A percentile compares a stretch with the other conserved stretches of the same genome.
phyloP scores from a whole-genome alignment of 2,329 filamentous ascomycete genomes.

The Epichloe scottii region DNA sequence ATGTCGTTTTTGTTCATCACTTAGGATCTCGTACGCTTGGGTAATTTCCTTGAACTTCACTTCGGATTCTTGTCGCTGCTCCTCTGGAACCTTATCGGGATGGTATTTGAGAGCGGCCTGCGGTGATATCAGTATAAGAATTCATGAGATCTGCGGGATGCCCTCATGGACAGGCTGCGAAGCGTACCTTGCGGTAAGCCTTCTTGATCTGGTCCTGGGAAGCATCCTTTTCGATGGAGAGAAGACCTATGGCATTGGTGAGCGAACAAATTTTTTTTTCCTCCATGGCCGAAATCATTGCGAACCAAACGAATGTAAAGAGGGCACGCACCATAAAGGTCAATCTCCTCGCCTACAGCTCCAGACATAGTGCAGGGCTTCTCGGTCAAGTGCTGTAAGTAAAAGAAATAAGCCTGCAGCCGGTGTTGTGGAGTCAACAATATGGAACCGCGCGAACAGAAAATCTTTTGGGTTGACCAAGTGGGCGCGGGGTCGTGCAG shows the following conservation, averaged over 20 bases:
- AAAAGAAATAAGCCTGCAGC: not conserved
- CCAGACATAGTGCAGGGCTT: slow-evolving; percentile 11
- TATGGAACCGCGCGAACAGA: not conserved
- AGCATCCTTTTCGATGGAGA: slow-evolving; percentile 61
- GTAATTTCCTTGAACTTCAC: slow-evolving; percentile 85
- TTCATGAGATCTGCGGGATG: not conserved
- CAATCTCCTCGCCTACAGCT: slow-evolving; percentile 28
- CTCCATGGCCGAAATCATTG: not conserved
- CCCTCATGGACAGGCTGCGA: not conserved
- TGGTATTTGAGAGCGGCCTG: slow-evolving; percentile 80
- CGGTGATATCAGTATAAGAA: slow-evolving; percentile 7
- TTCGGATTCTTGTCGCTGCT: slow-evolving; percentile 74
- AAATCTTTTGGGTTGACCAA: slow-evolving; percentile 2
- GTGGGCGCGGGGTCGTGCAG: slow-evolving; percentile 5
- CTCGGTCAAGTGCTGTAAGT: not conserved
- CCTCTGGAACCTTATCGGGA: slow-evolving; percentile 88
- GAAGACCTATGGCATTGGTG: slow-evolving; percentile 46
- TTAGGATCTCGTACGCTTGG: slow-evolving; percentile 94
- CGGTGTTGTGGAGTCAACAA: not conserved
- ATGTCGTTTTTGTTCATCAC: slow-evolving; percentile 84
- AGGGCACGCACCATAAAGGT: slow-evolving; percentile 45
- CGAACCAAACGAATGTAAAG: too few relatives aligned
- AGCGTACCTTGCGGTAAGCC: slow-evolving; percentile 78
- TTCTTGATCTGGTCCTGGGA: slow-evolving; percentile 80
- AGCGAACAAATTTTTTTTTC: slow-evolving; percentile 1